Evolutionary conservation across 768 basidiomycete species (phyloP).

Genomic region (Amanita pseudoporphyria): DNA sequence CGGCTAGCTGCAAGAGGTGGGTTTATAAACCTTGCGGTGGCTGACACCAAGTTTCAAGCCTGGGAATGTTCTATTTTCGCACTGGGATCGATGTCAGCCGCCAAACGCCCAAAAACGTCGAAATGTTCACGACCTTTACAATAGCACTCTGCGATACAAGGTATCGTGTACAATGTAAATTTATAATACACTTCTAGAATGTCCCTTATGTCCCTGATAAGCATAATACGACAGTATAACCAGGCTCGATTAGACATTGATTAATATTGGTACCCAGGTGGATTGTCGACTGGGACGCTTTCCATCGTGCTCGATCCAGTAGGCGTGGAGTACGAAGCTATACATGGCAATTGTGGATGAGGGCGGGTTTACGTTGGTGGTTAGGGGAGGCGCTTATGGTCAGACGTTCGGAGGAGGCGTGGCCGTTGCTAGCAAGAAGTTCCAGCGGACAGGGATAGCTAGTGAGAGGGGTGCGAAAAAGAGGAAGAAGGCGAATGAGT

Average conservation of each 20-base stretch:
- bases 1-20: no score
- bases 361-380: slow-evolving; percentile 91
- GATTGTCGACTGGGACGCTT: slow-evolving; percentile 38
- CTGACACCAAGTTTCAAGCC: no score
- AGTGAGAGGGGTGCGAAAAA: slow-evolving; percentile 29
- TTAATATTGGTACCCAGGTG: slow-evolving; percentile 36
- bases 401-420: slow-evolving; percentile 78
- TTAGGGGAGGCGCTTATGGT: slow-evolving; percentile 86
- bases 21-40: no score
- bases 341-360: slow-evolving; percentile 87
- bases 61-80: no score
- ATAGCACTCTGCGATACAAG: no score
- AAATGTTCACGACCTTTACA: no score
- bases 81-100: no score
- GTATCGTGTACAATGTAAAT: no score
- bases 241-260: neutral
- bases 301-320: slow-evolving; percentile 31
- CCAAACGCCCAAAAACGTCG: no score
- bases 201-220: no score
- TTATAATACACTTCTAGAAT: no score
- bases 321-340: slow-evolving; percentile 37
- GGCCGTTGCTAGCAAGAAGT: slow-evolving; percentile 50
- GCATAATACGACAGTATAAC: no score
- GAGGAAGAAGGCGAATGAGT: slow-evolving; percentile 51
- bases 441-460: slow-evolving; percentile 54